A percentile compares a stretch with the other conserved stretches of the same genome.
Conservation (phyloP, 306 rosid genomes). For the Cercis canadensis region DNA sequence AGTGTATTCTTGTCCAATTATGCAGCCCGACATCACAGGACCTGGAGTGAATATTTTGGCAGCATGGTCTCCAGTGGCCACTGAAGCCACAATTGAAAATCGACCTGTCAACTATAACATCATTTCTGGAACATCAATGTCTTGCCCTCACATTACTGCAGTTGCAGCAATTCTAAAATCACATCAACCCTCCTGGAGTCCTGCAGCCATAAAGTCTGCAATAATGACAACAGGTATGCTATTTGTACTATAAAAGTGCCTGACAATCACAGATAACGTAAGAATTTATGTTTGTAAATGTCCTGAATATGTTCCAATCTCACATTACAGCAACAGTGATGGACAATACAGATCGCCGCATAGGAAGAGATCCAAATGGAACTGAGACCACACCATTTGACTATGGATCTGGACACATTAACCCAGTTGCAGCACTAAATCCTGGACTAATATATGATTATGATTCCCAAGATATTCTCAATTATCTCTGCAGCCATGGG, state of each 20-base stretch:
- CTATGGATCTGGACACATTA: constrained; percentile 68
- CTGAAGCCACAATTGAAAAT: constrained; percentile 50
- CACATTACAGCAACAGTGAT: constrained; percentile 52
- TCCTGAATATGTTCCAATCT: constrained; percentile 20
- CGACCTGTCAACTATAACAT: constrained; percentile 61
- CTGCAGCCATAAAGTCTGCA: constrained; percentile 74
- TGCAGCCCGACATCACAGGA: constrained; percentile 73
- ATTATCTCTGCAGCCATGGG: constrained; percentile 64
- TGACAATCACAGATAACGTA: constrained; percentile 7
- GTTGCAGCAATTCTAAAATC: constrained; percentile 64
- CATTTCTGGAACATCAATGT: constrained; percentile 72
- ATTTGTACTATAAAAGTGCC: neutral
- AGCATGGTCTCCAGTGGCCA: constrained; percentile 73
- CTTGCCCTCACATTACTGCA: constrained; percentile 71
- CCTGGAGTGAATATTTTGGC: constrained; percentile 76
- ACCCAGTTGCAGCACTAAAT: constrained; percentile 60
- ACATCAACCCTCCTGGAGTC: constrained; percentile 59
- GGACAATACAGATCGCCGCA: constrained; percentile 48
- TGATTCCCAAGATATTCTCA: constrained; percentile 57
- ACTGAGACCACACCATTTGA: constrained; percentile 65
- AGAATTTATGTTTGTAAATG: constrained; percentile 16
- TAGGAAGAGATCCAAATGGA: constrained; percentile 74
- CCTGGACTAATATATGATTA: constrained; percentile 68
- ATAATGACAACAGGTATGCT: constrained; percentile 64
- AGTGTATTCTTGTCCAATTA: constrained; percentile 21